Evolutionary conservation across 345 rosid species (phyloP).

Genomic region (Eutrema japonicum): DNA sequence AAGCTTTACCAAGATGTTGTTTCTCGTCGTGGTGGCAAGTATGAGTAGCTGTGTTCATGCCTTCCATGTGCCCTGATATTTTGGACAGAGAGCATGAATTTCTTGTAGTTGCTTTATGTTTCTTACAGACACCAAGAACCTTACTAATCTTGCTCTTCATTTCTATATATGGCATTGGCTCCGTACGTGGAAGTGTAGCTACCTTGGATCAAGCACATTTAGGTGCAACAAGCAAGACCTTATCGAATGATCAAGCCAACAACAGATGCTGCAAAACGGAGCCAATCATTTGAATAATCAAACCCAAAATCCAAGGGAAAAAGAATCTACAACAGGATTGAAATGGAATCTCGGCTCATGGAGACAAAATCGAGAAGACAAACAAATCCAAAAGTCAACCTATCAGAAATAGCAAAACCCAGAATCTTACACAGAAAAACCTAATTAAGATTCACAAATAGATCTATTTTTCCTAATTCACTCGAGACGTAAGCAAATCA

Average conservation of each 20-base stretch:
- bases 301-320: neutral
- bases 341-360: constrained; percentile 14
- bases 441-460: constrained; percentile 3
- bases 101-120: constrained; percentile 38
- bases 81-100: constrained; percentile 31
- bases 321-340: neutral
- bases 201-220: constrained; percentile 21
- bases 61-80: constrained; percentile 32
- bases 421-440: constrained; percentile 30
- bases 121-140: constrained; percentile 47
- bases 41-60: constrained; percentile 5
- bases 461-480: neutral
- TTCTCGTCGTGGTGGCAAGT: constrained; percentile 14
- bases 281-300: neutral
- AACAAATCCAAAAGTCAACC: constrained; percentile 32
- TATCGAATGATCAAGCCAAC: constrained; percentile 28
- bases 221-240: neutral
- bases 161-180: constrained; percentile 48
- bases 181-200: constrained; percentile 21
- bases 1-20: constrained; percentile 32
- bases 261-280: constrained; percentile 39
- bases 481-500: constrained; percentile 11
- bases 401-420: constrained; percentile 32
- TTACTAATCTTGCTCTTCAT: constrained; percentile 48
- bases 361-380: constrained; percentile 24